Percentiles rank a stretch among this genome's conserved stretches.
These are phyloP conservation scores for Psilocybe cubensis DNA, from an alignment of 768 basidiomycete genomes.

Conservation along the genomic window DNA sequence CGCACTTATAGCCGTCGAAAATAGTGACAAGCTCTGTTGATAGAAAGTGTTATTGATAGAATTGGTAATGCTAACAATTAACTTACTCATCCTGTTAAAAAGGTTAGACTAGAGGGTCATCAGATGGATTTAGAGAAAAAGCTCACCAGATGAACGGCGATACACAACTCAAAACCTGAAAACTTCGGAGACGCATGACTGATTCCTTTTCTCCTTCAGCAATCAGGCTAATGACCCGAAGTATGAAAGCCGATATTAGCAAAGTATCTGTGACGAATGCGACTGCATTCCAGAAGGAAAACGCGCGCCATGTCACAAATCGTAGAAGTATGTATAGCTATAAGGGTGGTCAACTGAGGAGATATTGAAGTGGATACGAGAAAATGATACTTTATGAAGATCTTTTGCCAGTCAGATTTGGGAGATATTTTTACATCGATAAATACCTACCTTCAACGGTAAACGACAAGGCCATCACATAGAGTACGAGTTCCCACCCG, in stretches of 20 bases:
- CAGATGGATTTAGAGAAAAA: not conserved
- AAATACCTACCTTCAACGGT: slow-evolving; percentile 68
- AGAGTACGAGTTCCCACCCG: slow-evolving; percentile 79
- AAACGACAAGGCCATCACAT: slow-evolving; percentile 79
- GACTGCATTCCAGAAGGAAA: slow-evolving; percentile 79
- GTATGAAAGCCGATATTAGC: slow-evolving; percentile 70
- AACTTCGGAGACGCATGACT: slow-evolving; percentile 64
- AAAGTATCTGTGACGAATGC: slow-evolving; percentile 75
- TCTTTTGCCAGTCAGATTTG: too few species aligned
- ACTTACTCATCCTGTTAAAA: slow-evolving; percentile 79
- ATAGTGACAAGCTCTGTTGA: slow-evolving; percentile 73
- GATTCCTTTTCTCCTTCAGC: slow-evolving; percentile 36
- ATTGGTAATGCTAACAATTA: not conserved
- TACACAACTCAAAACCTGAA: slow-evolving; percentile 88
- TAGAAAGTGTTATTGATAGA: not conserved
- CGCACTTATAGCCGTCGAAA: slow-evolving; percentile 81
- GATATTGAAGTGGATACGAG: not conserved
- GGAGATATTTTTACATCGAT: not conserved
- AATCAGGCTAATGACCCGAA: slow-evolving; percentile 67
- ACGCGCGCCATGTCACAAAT: slow-evolving; percentile 80
- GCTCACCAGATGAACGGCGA: slow-evolving; percentile 86
- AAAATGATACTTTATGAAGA: slow-evolving; percentile 51
- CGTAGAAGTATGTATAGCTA: slow-evolving; percentile 74
- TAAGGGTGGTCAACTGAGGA: not conserved
- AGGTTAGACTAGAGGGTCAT: not conserved